Evolutionary conservation across 495 filamentous ascomycete genomes (phyloP).

Genomic region (Aspergillus ellipticus): DNA sequence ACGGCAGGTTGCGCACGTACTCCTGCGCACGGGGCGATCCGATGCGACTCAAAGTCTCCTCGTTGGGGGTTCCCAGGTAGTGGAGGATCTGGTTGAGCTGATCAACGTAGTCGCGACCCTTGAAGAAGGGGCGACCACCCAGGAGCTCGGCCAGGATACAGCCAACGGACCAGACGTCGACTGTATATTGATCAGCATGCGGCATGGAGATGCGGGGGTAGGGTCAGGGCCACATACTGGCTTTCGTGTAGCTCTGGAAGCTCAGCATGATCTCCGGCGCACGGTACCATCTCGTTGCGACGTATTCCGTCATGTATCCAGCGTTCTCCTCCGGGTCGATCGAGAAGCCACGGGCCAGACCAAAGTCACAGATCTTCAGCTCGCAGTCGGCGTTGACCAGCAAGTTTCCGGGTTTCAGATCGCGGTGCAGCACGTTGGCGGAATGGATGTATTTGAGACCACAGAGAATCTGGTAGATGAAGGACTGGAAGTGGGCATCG

Average conservation of each 20-base stretch:
- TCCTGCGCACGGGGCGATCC: slow-evolving; percentile 95
- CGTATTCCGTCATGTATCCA: slow-evolving; percentile 99
- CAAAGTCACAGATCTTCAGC: slow-evolving; percentile 98
- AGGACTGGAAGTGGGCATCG: slow-evolving; percentile 93
- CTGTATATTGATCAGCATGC: slow-evolving; percentile 41
- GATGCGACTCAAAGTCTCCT: slow-evolving; percentile 90
- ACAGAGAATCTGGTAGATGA: slow-evolving; percentile 92
- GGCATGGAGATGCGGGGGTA: slow-evolving; percentile 1
- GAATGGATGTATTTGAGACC: slow-evolving; percentile 99
- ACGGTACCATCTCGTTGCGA: slow-evolving; percentile 97
- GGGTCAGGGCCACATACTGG: slow-evolving; percentile 63
- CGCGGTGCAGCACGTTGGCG: slow-evolving; percentile 93
- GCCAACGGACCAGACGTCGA: slow-evolving; percentile 98
- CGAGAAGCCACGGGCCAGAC: slow-evolving; percentile 91
- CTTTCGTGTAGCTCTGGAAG: slow-evolving; percentile 99
- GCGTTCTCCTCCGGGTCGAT: slow-evolving; percentile 98
- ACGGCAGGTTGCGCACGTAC: slow-evolving; percentile 96
- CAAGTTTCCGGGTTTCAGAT: slow-evolving; percentile 94
- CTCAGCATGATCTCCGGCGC: slow-evolving; percentile 99
- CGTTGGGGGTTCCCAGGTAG: slow-evolving; percentile 93
- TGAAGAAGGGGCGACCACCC: slow-evolving; percentile 96
- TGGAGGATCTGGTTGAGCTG: slow-evolving; percentile 99
- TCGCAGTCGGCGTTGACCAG: slow-evolving; percentile 98
- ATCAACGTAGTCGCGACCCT: slow-evolving; percentile 97
- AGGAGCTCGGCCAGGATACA: slow-evolving; percentile 97